Evolutionary conservation across 2,329 filamentous ascomycete species (phyloP), one percentile per base, ranked within the genome.

Genomic region (Penicillium sp.): DNA sequence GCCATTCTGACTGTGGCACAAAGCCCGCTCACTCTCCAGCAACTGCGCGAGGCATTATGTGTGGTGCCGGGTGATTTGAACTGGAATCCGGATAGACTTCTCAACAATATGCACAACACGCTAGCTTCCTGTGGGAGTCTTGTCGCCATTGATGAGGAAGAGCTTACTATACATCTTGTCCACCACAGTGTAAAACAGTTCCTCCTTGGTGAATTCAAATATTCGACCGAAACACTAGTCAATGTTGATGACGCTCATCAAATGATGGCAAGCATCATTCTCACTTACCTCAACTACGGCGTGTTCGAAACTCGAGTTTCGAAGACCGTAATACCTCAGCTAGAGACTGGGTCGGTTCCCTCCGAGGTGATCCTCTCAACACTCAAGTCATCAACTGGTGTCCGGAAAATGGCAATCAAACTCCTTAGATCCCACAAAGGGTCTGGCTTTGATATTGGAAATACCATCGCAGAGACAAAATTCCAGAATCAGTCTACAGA

Each of bases 11-110:
- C 21, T 5, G 48, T 50, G 23, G 35, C 48, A 9, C 35, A 40
- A 35, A 38, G 23, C 4, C 57, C 57, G 4, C 31, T 59, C 13
- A 47, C 33, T 10, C 19, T 52, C 6, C 23, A 47, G 2, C 52
- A 59, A 43, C 25, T 59, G 4, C 51, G 40, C 10, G 57, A 59
- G 10, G 57, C 52, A 4, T 27, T 56, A 27, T 51, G 41, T 45
- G 37, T 59, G 1, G 13, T 49, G 1, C 57, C 43, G 1, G 57
- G 57, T 6, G 35, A 59, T 7, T 27, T 49, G 5, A 21, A 56
- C 29, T 52, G 52, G 57, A 47, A 56, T 27, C 21, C 42, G 2
- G 21, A 42, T 4, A 35, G 29, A 7, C 47, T 35, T 13, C 19
- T 59, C 13, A 59, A 52, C n/a, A 43, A 56, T n/a, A 49, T 59